Evolutionary conservation across 805 yeast genomes (phyloP), one percentile per base, ranked within the genome.

Genomic region (Saccharomycopsis malanga): DNA sequence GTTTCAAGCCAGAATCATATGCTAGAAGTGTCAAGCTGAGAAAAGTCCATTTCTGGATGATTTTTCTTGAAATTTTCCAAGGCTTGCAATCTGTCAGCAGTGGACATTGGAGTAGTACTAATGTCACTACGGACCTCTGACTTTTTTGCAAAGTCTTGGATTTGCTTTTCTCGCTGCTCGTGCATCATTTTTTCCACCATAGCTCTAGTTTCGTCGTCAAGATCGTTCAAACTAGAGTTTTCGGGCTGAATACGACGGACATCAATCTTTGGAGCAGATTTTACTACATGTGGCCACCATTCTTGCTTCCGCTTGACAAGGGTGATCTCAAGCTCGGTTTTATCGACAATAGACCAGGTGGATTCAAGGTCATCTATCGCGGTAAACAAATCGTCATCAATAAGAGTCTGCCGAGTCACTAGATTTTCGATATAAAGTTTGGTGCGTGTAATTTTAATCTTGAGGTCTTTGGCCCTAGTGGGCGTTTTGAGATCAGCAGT

Each of bases 231-330:
- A 36, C 61, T 60, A 12, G 68, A 56, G 44, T 60, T 60, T 53
- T 70, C 74, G 3, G 74, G 74, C 58, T 59, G 61, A 38, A 70
- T 59, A 49, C 63, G 58, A 21, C 63, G 54, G 22, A 66, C 64
- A 52, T 70, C 73, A 44, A 69, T 67, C 53, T 66, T 64, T 34
- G 72, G 71, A 38, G 69, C 73, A 2, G 60, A 36, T 3, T 57
- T 59, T 3, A 70, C 63, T 7, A 71, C 71, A 49, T 65, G 71
- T 17, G 74, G 73, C 74, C 74, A 70, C 74, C 74, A 71, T 44
- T 69, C 69, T 40, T 59, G 53, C 53, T 61, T 64, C 37, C 42
- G 39, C 53, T 70, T 70, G 30, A 67, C 70, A 15, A 70, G 56
- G 6, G 64, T 58, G 17, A 70, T 50, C 7, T 58, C 52, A 21